Evolutionary conservation across 2,329 filamentous ascomycete genomes (phyloP).

Genomic region (Chaetoscypha palmicola): DNA sequence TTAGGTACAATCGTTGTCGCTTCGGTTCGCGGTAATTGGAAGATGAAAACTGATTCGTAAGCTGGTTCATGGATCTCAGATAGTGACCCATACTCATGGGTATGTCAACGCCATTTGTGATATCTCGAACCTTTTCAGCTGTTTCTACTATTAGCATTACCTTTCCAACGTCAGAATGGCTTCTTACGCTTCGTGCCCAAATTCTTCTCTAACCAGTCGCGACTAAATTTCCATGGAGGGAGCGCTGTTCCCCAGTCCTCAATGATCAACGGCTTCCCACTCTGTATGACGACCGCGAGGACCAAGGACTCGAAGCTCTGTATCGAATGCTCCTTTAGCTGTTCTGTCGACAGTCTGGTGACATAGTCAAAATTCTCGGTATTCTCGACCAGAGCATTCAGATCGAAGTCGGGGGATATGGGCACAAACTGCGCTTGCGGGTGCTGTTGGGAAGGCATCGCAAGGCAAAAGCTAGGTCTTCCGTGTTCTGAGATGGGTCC

Average conservation of each 20-base stretch:
- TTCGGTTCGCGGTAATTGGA: constrained; percentile 71
- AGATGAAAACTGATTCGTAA: constrained; percentile 74
- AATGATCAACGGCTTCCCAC: constrained; percentile 83
- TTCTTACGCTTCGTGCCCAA: constrained; percentile 69
- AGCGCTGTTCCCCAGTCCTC: constrained; percentile 77
- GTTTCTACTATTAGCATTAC: constrained; percentile 3
- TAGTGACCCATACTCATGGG: constrained; percentile 88
- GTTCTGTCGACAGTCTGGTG: constrained; percentile 68
- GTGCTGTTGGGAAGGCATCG: constrained; percentile 68
- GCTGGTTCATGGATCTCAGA: constrained; percentile 73
- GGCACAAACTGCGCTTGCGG: constrained; percentile 88
- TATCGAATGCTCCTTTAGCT: constrained; percentile 69
- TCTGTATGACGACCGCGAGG: constrained; percentile 73
- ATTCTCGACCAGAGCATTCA: constrained; percentile 66
- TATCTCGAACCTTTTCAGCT: constrained; percentile 82
- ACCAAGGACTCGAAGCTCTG: constrained; percentile 83
- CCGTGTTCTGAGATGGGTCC: background rate
- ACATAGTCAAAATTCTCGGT: constrained; percentile 85
- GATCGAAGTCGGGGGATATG: constrained; percentile 76
- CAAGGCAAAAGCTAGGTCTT: constrained; percentile 22
- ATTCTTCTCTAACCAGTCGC: constrained; percentile 71
- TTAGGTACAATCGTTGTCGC: constrained; percentile 84
- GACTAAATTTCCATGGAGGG: constrained; percentile 71
- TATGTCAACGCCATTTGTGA: constrained; percentile 64
- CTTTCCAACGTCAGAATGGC: background rate